Percentiles rank a stretch among this genome's conserved stretches.
These are phyloP conservation scores for Starmerella tilneyi DNA, from an alignment of 805 yeast species.

Conservation along the genomic window DNA sequence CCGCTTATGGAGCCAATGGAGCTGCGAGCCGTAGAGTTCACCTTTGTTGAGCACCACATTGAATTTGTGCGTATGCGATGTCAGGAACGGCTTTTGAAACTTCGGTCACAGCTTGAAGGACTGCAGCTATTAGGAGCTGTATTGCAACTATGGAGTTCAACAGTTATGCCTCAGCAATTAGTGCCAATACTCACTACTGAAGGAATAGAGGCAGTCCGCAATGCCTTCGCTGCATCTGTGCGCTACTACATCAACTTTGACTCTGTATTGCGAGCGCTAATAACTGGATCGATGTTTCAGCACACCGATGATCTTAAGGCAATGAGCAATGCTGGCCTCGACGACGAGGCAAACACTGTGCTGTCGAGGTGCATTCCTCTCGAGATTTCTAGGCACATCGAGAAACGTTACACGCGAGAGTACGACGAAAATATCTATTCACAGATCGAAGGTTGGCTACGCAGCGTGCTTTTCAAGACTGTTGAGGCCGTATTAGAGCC, in stretches of 20 bases:
- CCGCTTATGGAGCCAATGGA: background rate
- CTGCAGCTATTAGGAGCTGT: background rate
- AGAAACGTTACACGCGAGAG: slow-evolving; percentile 7
- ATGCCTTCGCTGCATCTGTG: slow-evolving; percentile 9
- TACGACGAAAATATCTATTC: slow-evolving; percentile 9
- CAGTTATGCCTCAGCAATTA: background rate
- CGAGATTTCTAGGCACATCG: slow-evolving; percentile 18
- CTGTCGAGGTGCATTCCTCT: slow-evolving; percentile 21
- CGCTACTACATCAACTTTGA: slow-evolving; percentile 16
- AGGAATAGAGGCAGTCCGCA: background rate
- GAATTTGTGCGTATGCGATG: background rate
- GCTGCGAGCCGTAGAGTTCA: background rate
- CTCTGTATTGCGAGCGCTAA: slow-evolving; percentile 11
- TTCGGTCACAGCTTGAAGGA: background rate
- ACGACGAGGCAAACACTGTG: slow-evolving; percentile 19
- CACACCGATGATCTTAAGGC: background rate
- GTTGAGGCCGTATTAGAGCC: slow-evolving; percentile 1
- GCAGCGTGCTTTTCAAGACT: background rate
- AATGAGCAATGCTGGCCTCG: slow-evolving; percentile 22
- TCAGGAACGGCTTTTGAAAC: background rate
- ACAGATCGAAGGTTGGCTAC: slow-evolving; percentile 10
- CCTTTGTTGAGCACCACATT: slow-evolving; percentile 6
- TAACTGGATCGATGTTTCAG: background rate
- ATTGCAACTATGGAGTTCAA: slow-evolving; percentile 15
- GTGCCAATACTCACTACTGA: background rate